These are phyloP conservation scores for Rheum nobile DNA, from an alignment of 148 eudicot species.

Conservation along the genomic window DNA sequence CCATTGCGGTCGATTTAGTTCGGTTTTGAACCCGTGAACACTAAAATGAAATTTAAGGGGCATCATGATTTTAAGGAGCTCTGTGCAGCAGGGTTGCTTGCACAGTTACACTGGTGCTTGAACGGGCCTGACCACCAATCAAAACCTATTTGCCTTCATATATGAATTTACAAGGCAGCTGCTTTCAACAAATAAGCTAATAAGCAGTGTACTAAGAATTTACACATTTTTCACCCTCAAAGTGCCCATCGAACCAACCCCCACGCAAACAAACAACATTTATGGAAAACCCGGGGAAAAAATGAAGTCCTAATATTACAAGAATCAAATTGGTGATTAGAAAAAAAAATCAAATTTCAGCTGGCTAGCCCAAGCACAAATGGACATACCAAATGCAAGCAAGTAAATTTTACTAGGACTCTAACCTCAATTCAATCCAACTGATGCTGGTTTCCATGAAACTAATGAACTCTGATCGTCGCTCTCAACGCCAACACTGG, in stretches of 20 bases:
- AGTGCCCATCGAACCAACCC: slow-evolving; percentile 1
- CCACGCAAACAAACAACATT: slow-evolving; percentile 17
- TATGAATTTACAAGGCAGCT: slow-evolving; percentile 14
- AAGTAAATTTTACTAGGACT: neutral
- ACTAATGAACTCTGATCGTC: slow-evolving; percentile 44
- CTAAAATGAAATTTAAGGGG: too few species aligned
- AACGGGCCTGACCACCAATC: neutral
- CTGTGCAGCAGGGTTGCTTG: too few species aligned
- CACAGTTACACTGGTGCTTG: too few species aligned
- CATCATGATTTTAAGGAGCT: too few species aligned
- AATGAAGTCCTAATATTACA: slow-evolving; percentile 16
- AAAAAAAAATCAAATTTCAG: slow-evolving; percentile 14
- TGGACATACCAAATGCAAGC: neutral
- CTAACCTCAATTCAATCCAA: slow-evolving; percentile 11
- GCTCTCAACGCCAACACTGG: slow-evolving; percentile 65
- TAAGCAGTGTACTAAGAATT: slow-evolving; percentile 37
- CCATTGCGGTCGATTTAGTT: too few species aligned
- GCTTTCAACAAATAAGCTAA: slow-evolving; percentile 9
- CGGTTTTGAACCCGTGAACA: too few species aligned
- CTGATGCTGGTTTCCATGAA: slow-evolving; percentile 10
- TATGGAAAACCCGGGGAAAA: slow-evolving; percentile 5
- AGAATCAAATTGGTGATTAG: slow-evolving; percentile 13
- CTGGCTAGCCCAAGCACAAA: slow-evolving; percentile 3
- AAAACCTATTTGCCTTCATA: slow-evolving; percentile 9
- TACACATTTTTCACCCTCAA: slow-evolving; percentile 55